Conservation (phyloP, 805 yeast species). For the Isabelozyma pseudorhagii region DNA sequence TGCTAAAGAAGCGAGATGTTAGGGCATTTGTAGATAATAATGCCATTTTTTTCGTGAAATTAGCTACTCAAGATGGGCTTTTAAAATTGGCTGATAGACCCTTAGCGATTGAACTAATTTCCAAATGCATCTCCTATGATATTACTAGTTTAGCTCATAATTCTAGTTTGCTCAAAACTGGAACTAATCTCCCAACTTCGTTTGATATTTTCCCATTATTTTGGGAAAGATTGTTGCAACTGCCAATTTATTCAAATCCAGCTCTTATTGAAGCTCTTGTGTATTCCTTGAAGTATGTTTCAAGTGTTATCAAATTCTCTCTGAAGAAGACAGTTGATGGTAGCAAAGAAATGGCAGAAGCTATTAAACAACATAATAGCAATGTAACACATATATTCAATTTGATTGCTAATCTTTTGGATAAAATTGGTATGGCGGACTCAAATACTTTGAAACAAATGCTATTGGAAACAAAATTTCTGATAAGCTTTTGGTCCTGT, state of each 20-base stretch:
- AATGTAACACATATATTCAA: conserved; percentile 20
- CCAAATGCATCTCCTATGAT: conserved; percentile 45
- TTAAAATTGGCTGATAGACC: conserved; percentile 1
- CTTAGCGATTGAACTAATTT: conserved; percentile 34
- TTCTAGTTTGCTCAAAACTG: conserved; percentile 14
- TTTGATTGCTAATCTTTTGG: conserved; percentile 20
- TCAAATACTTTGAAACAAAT: conserved; percentile 19
- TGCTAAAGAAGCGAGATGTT: conserved; percentile 44
- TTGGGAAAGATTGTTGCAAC: conserved; percentile 19
- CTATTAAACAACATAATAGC: conserved; percentile 28
- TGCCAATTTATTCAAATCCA: conserved; percentile 11
- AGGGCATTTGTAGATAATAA: conserved; percentile 47
- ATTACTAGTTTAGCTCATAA: conserved; percentile 33
- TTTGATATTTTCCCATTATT: conserved; percentile 32
- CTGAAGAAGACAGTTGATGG: conserved; percentile 17
- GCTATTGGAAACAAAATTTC: conserved; percentile 29
- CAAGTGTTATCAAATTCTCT: conserved; percentile 16
- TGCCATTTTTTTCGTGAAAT: conserved; percentile 24
- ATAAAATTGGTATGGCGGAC: conserved; percentile 30
- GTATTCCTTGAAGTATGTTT: conserved; percentile 13
- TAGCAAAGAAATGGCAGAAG: conserved; percentile 17
- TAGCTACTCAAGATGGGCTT: conserved; percentile 22
- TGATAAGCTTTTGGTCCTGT: conserved; percentile 72
- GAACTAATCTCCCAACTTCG: conserved; percentile 18
- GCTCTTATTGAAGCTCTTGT: conserved; percentile 8